These are phyloP conservation scores for Aspergillus japonicus DNA, from an alignment of 2,329 filamentous ascomycete genomes.

Conservation along the genomic window DNA sequence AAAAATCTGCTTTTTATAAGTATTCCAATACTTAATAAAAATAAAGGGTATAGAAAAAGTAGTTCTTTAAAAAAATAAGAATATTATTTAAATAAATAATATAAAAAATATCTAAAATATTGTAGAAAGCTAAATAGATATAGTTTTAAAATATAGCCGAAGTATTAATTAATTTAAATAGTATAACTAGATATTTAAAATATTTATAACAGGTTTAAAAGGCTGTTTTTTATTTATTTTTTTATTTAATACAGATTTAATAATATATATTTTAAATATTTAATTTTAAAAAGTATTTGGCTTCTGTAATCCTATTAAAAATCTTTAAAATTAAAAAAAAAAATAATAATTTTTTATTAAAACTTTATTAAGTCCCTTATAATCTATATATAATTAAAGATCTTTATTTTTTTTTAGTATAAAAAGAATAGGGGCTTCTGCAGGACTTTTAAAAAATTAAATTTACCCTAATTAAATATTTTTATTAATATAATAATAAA, in stretches of 20 bases:
- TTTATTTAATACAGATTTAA: background rate
- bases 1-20: background rate
- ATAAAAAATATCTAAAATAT: background rate
- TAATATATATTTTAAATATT: background rate
- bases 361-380: background rate
- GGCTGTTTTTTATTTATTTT: background rate
- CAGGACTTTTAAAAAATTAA: conserved; percentile 1
- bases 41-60: background rate
- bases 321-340: background rate
- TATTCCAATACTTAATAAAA: background rate
- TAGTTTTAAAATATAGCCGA: too few species aligned
- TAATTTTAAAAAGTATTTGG: background rate
- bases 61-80: too few species aligned
- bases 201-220: background rate
- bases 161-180: background rate
- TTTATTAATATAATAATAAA: conserved; percentile 5
- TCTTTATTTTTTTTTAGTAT: conserved; percentile 1
- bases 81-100: background rate
- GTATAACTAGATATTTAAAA: background rate
- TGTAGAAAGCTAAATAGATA: too few species aligned
- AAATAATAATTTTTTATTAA: background rate
- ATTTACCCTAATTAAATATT: background rate
- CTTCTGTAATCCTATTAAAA: background rate
- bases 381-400: background rate
- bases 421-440: background rate